These are phyloP conservation scores for Penicillium bialowiezense DNA, from an alignment of 495 filamentous ascomycete species.

Conservation along the genomic window DNA sequence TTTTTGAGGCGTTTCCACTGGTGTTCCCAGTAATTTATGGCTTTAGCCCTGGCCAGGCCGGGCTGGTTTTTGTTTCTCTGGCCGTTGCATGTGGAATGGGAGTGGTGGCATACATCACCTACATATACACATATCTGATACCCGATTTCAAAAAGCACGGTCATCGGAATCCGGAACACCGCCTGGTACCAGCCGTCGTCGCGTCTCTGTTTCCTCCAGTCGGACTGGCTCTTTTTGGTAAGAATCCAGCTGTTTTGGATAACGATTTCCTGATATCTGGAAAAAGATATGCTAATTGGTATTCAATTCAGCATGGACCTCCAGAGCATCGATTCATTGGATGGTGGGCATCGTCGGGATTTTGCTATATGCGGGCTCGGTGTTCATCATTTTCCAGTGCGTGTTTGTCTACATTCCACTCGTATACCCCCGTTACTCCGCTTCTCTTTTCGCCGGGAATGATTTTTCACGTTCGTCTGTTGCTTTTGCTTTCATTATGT, in stretches of 20 bases:
- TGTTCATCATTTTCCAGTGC: slow-evolving; percentile 51
- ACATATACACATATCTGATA: neutral
- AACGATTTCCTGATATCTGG: too few species aligned
- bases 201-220: neutral
- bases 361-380: slow-evolving; percentile 38
- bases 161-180: neutral
- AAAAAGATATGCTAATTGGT: neutral
- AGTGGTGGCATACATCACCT: neutral
- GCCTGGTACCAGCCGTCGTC: neutral
- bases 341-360: slow-evolving; percentile 54
- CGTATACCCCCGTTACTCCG: slow-evolving; percentile 55
- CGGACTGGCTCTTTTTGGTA: slow-evolving; percentile 4
- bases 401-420: slow-evolving; percentile 54
- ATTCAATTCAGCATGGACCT: slow-evolving; percentile 2
- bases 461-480: slow-evolving; percentile 37
- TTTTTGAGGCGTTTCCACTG: slow-evolving; percentile 36
- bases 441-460: slow-evolving; percentile 50
- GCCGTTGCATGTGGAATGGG: neutral
- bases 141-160: neutral
- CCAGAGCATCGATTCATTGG: slow-evolving; percentile 38
- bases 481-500: slow-evolving; percentile 6
- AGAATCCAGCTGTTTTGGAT: neutral
- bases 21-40: slow-evolving; percentile 30
- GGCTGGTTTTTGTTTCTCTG: slow-evolving; percentile 12
- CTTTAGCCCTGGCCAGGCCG: slow-evolving; percentile 21